These are phyloP conservation scores for Sonneratia alba DNA, from an alignment of 345 rosid genomes.

Conservation along the genomic window DNA sequence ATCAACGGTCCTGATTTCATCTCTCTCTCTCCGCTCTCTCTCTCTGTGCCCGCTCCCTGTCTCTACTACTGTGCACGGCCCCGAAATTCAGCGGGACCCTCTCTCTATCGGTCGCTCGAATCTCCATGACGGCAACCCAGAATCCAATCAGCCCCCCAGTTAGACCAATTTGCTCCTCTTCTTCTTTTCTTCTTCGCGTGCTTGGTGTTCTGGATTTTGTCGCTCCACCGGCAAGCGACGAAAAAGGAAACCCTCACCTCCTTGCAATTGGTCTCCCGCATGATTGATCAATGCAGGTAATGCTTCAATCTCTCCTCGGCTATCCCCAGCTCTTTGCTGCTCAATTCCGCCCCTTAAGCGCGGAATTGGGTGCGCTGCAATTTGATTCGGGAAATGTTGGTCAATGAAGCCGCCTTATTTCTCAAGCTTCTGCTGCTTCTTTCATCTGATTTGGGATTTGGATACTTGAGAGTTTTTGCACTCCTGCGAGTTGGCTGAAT, in stretches of 20 bases:
- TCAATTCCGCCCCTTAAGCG: neutral
- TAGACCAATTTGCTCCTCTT: neutral
- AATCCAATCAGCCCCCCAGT: slow-evolving; percentile 2
- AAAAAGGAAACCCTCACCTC: slow-evolving; percentile 8
- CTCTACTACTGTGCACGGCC: slow-evolving; percentile 14
- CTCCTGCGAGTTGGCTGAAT: neutral
- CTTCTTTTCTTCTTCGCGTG: neutral
- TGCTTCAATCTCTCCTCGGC: neutral
- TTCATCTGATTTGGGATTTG: neutral
- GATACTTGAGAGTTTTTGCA: neutral
- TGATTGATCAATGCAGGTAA: slow-evolving; percentile 37
- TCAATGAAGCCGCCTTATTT: neutral
- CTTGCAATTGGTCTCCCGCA: slow-evolving; percentile 16
- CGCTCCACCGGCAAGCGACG: slow-evolving; percentile 4
- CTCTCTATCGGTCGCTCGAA: slow-evolving; percentile 7
- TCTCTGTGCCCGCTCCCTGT: neutral
- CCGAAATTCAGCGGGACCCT: slow-evolving; percentile 4
- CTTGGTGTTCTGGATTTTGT: slow-evolving; percentile 1
- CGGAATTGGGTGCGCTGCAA: neutral
- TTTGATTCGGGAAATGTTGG: neutral
- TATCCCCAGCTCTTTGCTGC: neutral
- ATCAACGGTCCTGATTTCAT: slow-evolving; percentile 17
- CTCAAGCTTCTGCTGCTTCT: neutral
- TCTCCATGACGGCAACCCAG: slow-evolving; percentile 17
- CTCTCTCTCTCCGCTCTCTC: slow-evolving; percentile 3